Evolutionary conservation across 805 yeast genomes (phyloP), one percentile per base, ranked within the genome.

Genomic region (Cyberlindnera maclurae): DNA sequence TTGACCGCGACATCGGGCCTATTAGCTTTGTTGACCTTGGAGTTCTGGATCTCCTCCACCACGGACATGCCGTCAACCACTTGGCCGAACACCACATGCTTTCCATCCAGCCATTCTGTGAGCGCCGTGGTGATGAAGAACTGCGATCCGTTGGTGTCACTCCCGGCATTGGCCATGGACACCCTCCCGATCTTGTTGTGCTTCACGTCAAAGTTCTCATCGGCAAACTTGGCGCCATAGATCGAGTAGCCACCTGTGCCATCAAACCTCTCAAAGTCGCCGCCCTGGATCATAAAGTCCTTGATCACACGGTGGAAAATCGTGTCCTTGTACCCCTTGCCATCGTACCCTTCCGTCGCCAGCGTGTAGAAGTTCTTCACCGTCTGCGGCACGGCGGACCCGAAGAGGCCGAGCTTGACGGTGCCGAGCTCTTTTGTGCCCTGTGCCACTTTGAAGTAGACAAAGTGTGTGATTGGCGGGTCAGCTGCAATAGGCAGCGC

Each of bases 261-360:
- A 49, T 71, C 68, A 29, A 60, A 62, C 18, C 70, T 71, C 47
- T 82, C 79, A 57, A 81, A 79, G 60, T 86, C 90, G 45, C 96
- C 96, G 41, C 95, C 95, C 64, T 85, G 95, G 50, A 88, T 72
- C 82, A 85, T 78, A 58, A 83, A 84, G 40, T 71, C 70, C 32
- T 75, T 69, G 45, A 83, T 79, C 36, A 87, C 77, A 44, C 89
- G 72, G 63, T 83, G 93, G 72, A 87, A 82, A 15, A 67, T 60
- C 5, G 86, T 73, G 44, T 70, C 71, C 50, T 68, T 65, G 66
- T 81, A 85, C 3, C 73, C 65, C 13, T 57, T 39, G 5, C 46
- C 52, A 26, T 64, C 48, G 3, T 33, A 18, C 15, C 43, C 42
- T 29, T 47, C 50, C 15, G 57, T 55, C 12, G 81, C 67, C 31